Evolutionary conservation across 805 yeast species (phyloP).

Genomic region (Kluyveromyces aestuarii): DNA sequence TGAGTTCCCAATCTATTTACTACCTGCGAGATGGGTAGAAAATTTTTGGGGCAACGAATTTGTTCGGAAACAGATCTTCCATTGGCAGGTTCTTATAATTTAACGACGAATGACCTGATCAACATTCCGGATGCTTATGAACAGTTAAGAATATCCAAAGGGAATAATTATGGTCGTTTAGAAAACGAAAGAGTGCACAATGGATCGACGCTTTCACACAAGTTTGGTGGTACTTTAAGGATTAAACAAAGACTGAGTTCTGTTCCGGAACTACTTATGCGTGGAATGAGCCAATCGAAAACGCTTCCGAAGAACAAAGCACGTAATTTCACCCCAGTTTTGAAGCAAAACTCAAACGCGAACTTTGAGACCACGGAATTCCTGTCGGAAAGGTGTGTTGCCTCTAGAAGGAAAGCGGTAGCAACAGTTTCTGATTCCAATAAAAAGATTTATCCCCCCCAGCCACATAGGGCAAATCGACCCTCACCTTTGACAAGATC

Average conservation of each 20-base stretch:
- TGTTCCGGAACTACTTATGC: constrained; percentile 25
- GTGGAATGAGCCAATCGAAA: constrained; percentile 11
- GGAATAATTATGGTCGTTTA: neutral
- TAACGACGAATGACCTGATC: constrained; percentile 22
- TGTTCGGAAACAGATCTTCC: constrained; percentile 18
- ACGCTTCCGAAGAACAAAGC: neutral
- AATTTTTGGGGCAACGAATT: constrained; percentile 24
- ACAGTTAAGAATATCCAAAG: neutral
- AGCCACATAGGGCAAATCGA: neutral
- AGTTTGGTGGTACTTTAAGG: constrained; percentile 18
- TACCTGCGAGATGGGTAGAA: constrained; percentile 17
- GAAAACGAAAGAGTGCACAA: neutral
- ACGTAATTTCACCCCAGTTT: no score
- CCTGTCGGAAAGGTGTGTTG: neutral
- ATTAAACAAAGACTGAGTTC: constrained; percentile 23
- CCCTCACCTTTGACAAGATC: neutral
- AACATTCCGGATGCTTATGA: constrained; percentile 14
- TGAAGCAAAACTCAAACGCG: no score
- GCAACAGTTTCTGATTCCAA: neutral
- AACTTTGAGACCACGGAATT: no score
- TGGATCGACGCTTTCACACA: constrained; percentile 5
- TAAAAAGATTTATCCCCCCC: neutral
- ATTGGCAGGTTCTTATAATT: constrained; percentile 24
- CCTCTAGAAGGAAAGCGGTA: neutral
- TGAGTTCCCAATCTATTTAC: no score